Evolutionary conservation across 768 basidiomycete species (phyloP), one percentile per base, ranked within the genome.

Genomic region (Termitomyces sp.): DNA sequence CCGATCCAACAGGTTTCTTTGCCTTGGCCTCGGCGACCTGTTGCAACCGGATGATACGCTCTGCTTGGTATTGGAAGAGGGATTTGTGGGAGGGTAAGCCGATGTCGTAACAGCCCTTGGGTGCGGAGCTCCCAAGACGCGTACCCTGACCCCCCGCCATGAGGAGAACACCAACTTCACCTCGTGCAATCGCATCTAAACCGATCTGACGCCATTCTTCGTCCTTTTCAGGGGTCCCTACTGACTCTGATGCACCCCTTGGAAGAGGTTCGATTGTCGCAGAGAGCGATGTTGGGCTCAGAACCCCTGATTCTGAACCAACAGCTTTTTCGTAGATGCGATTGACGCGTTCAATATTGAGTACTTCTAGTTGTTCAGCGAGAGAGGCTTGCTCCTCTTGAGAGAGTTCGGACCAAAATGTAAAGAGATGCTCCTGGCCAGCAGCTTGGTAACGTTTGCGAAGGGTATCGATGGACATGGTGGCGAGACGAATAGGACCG

Each of bases 141-240:
- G 95, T 97, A 15, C 97, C 97, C 75, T 99, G 97, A 1, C 97
- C 97, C 42, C 97, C 97, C 8, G 97, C 97, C 91, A 99, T 93
- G 65, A 99, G 82, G 48, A 99, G 80, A 11, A 98, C 95, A n/a
- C 88, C 97, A 41, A 98, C 95, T 65, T 93, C 78, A 61, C 93
- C 88, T 37, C 81, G 73, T 18, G 87, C 81, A 67, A 98, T 85
- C 49, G 96, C 95, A 42, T 84, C 75, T 41, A 98, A 77, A 36
- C 97, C 97, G 47, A 81, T 78, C 13, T 74, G 68, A n/a, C 85
- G 79, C 95, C 95, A 98, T 72, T 85, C 81, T 13, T 71, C 70
- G 58, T 82, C 87, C 70, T 84, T 87, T 59, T 75, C 76, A 24
- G 83, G 70, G 52, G 76, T 70, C 18, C 78, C 78, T 13, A 83